Conservation (phyloP, 208 protist genomes). For the Porcisia deanei region DNA sequence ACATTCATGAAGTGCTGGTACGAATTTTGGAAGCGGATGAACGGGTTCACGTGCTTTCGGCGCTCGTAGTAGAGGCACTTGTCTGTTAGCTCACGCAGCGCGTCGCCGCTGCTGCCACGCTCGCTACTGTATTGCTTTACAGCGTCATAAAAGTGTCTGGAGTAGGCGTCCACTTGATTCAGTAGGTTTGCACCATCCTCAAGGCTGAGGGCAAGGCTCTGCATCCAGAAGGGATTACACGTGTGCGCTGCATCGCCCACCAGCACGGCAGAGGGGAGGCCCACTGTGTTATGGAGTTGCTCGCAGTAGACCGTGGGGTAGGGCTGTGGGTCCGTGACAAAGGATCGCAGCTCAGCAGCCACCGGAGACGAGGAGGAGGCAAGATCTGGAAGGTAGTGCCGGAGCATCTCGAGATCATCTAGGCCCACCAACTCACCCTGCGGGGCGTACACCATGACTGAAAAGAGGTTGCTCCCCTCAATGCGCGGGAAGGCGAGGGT, state of each 20-base stretch:
- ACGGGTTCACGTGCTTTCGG: slow-evolving; percentile 77
- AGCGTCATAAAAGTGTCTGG: slow-evolving; percentile 86
- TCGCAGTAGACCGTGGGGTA: slow-evolving; percentile 86
- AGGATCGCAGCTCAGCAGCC: slow-evolving; percentile 34
- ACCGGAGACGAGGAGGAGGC: slow-evolving; percentile 16
- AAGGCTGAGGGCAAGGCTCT: slow-evolving; percentile 76
- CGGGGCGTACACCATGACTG: slow-evolving; percentile 85
- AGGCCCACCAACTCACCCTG: slow-evolving; percentile 50
- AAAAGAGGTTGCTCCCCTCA: slow-evolving; percentile 61
- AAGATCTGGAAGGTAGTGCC: slow-evolving; percentile 40
- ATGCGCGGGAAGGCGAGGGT: slow-evolving; percentile 76
- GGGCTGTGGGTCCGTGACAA: slow-evolving; percentile 33
- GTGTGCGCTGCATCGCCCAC: slow-evolving; percentile 83
- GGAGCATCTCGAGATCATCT: slow-evolving; percentile 45
- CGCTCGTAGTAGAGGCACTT: slow-evolving; percentile 85
- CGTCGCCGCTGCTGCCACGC: slow-evolving; percentile 80
- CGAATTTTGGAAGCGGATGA: slow-evolving; percentile 77
- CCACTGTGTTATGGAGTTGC: slow-evolving; percentile 86
- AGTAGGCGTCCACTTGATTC: slow-evolving; percentile 86
- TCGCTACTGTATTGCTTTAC: slow-evolving; percentile 88
- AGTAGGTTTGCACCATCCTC: slow-evolving; percentile 82
- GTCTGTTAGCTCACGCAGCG: slow-evolving; percentile 83
- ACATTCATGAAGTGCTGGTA: slow-evolving; percentile 79
- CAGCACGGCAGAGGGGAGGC: slow-evolving; percentile 82
- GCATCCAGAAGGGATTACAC: slow-evolving; percentile 88